Evolutionary conservation across 352 stramenopile genomes (phyloP).

Genomic region (Pythium utonaiense): DNA sequence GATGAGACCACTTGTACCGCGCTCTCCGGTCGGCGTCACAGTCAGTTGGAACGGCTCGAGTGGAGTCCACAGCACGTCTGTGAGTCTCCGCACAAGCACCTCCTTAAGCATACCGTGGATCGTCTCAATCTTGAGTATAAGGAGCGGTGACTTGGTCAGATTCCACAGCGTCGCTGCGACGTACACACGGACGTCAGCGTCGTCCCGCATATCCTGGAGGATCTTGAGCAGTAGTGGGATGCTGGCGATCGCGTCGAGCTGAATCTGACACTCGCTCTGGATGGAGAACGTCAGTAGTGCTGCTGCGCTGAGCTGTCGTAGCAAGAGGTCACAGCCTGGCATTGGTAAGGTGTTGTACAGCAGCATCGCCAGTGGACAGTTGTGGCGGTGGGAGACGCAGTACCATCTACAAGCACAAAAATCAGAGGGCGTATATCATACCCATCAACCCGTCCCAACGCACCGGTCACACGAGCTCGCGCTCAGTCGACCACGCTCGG

Average conservation of each 20-base stretch:
- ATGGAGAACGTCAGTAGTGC: constrained; percentile 63
- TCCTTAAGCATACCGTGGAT: constrained; percentile 64
- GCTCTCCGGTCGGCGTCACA: constrained; percentile 40
- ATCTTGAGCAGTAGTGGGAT: constrained; percentile 45
- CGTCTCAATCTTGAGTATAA: constrained; percentile 74
- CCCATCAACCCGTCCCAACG: no score
- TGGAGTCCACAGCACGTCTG: constrained; percentile 43
- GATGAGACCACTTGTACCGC: constrained; percentile 37
- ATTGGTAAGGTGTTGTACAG: constrained; percentile 28
- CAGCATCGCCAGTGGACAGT: constrained; percentile 59
- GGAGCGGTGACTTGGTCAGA: constrained; percentile 53
- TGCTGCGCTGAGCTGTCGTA: constrained; percentile 44
- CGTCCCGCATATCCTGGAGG: constrained; percentile 29
- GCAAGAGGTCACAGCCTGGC: constrained; percentile 19
- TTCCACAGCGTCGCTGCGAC: constrained; percentile 63
- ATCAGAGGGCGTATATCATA: no score
- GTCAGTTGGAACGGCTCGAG: constrained; percentile 47
- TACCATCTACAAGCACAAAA: constrained; percentile 34
- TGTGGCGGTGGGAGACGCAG: constrained; percentile 68
- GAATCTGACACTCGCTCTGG: constrained; percentile 66
- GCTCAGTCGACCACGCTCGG: constrained; percentile 47
- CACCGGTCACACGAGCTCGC: constrained; percentile 63
- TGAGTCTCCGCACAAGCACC: constrained; percentile 46
- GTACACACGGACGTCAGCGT: constrained; percentile 46
- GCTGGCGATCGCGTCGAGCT: constrained; percentile 51